Evolutionary conservation across 345 rosid genomes (phyloP), one percentile per base, ranked within the genome.

Genomic region (Sonneratia caseolaris): DNA sequence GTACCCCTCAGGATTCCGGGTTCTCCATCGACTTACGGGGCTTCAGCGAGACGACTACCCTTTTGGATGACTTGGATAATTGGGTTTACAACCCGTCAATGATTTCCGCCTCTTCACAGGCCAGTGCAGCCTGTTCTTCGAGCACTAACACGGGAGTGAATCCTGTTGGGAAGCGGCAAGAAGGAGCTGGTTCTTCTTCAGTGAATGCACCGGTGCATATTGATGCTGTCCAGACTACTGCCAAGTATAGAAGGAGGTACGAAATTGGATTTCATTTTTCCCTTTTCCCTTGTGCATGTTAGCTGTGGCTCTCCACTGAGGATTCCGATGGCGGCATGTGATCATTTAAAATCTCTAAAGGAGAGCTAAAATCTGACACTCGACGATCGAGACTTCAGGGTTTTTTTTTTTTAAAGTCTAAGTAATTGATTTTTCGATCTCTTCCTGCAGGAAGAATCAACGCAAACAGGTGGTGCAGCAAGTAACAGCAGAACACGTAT

Each of bases 381-480:
- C 14, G 51, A 47, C 14, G 15, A 47, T 47, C 0, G 14, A 1
- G 43, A 40, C 43, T 40, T 27, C 32, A 27, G 32, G 32, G 32
- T 27, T 27, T 0, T 27, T 27, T 27, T 27, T 27, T 27, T 27
- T 27, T 27, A 0, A 40, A 8, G 43, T 24, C 61, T 24, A 47
- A 22, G 22, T 19, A 9, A 22, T 19, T 38, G 21, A 56, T 27
- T 27, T 27, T 22, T 16, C 47, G 49, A 35, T 45, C 22, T 35
- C 61, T 14, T 45, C 53, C 37, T 22, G 9, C 66, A 72, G 79
- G 75, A 76, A 69, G 73, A 72, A 64, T 48, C 75, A 72, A 32
- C 75, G 59, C 53, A 76, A 76, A 64, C 69, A 71, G 36, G 79
- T 72, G 66, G 79, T 76, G 70, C 79, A 72, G 55, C 79, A 68